phyloP scores from a whole-genome alignment of 169 alveolate genomes.

The Plasmodium inui region DNA sequence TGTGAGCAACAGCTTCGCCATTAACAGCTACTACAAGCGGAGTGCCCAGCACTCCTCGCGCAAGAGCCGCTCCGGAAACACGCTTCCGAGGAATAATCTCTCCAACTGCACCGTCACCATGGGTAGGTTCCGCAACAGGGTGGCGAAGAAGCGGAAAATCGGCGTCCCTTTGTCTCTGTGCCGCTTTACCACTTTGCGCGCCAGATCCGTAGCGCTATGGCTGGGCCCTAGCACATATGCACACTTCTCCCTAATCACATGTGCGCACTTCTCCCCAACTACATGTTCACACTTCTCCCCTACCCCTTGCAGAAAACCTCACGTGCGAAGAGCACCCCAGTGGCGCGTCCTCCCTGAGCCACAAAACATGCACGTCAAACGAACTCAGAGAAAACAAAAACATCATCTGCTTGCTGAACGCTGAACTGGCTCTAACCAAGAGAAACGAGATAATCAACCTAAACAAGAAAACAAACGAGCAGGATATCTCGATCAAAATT shows the following conservation, averaged over 20 bases:
- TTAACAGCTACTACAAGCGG: slow-evolving; percentile 8
- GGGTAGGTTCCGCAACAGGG: slow-evolving; percentile 1
- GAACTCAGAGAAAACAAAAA: slow-evolving; percentile 23
- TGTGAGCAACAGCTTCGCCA: slow-evolving; percentile 12
- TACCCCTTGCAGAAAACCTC: slow-evolving; percentile 5
- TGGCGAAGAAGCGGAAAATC: background rate
- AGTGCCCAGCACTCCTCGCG: background rate
- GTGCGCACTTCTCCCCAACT: background rate
- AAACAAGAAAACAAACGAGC: slow-evolving; percentile 17
- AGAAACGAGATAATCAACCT: slow-evolving; percentile 47
- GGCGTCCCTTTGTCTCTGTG: background rate
- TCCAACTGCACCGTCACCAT: slow-evolving; percentile 1
- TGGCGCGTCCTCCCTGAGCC: slow-evolving; percentile 18
- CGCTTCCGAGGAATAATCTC: background rate
- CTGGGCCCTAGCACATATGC: too few species aligned
- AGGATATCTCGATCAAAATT: slow-evolving; percentile 24
- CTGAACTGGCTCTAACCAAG: slow-evolving; percentile 50
- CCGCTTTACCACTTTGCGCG: background rate
- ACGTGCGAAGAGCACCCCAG: slow-evolving; percentile 32
- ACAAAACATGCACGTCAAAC: background rate
- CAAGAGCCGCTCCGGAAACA: slow-evolving; percentile 26
- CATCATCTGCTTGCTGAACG: slow-evolving; percentile 22
- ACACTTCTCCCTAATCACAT: too few species aligned
- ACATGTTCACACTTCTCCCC: background rate
- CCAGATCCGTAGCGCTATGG: too few species aligned